A percentile compares a stretch with the other conserved stretches of the same genome.
Conservation (phyloP, 2,329 filamentous ascomycete genomes). For the Dothideomycetes sp. region DNA sequence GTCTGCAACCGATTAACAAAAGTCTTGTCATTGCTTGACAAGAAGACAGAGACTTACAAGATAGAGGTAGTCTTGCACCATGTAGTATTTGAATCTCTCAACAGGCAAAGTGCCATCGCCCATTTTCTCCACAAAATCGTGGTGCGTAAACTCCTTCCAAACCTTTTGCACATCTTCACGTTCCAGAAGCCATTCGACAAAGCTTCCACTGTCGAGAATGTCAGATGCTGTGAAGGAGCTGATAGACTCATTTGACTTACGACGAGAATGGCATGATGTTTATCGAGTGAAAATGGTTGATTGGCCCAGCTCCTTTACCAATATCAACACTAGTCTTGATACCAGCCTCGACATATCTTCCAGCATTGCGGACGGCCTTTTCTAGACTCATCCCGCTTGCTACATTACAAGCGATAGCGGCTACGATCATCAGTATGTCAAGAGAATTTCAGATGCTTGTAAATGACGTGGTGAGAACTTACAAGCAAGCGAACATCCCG, state of each 20-base stretch:
- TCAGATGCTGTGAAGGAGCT: background rate
- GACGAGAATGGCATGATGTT: constrained; percentile 60
- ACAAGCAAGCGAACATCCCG: constrained; percentile 89
- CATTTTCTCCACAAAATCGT: constrained; percentile 71
- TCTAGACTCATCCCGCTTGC: constrained; percentile 49
- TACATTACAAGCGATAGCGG: constrained; percentile 67
- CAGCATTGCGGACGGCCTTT: constrained; percentile 57
- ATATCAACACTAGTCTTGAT: constrained; percentile 56
- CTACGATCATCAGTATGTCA: constrained; percentile 32
- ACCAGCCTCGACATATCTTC: constrained; percentile 61
- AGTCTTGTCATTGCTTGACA: background rate
- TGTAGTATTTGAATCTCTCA: constrained; percentile 75
- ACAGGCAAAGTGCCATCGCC: constrained; percentile 66
- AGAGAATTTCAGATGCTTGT: background rate
- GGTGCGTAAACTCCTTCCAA: constrained; percentile 70
- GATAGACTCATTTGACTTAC: constrained; percentile 30
- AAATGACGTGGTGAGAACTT: constrained; percentile 28
- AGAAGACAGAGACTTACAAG: constrained; percentile 44
- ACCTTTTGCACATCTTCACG: constrained; percentile 62
- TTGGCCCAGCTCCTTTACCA: constrained; percentile 60
- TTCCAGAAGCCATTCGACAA: constrained; percentile 73
- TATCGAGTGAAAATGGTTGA: constrained; percentile 70
- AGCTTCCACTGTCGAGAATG: constrained; percentile 46
- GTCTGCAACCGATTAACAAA: constrained; percentile 40
- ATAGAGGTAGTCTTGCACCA: constrained; percentile 88